Evolutionary conservation across 2,329 filamentous ascomycete genomes (phyloP).

Genomic region (Pseudogymnoascus sp.): DNA sequence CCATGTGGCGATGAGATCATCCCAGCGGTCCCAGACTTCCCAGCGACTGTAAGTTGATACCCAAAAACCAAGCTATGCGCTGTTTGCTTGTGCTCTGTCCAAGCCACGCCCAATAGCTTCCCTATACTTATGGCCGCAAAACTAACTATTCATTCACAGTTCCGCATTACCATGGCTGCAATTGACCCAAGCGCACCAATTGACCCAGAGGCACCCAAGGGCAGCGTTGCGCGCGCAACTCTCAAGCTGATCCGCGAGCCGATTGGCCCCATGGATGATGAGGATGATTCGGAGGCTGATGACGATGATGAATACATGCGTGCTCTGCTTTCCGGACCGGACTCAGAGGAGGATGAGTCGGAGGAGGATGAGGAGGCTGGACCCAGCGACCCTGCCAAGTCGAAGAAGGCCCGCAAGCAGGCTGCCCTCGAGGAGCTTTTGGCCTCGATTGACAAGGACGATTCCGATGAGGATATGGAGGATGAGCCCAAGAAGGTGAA

Average conservation of each 20-base stretch:
- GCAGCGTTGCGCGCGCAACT: slow-evolving; percentile 69
- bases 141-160: slow-evolving; percentile 45
- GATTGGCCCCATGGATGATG: slow-evolving; percentile 37
- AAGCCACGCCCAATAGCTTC: background rate
- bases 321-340: slow-evolving; percentile 42
- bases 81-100: background rate
- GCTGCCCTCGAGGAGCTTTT: slow-evolving; percentile 73
- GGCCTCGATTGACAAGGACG: slow-evolving; percentile 52
- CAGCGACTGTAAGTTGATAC: slow-evolving; percentile 65
- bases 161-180: slow-evolving; percentile 97
- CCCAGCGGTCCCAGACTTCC: slow-evolving; percentile 70
- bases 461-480: slow-evolving; percentile 67
- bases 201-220: slow-evolving; percentile 57
- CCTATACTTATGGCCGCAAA: background rate
- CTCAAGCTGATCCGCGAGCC: slow-evolving; percentile 82
- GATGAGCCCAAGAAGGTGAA: slow-evolving; percentile 55
- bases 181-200: slow-evolving; percentile 80
- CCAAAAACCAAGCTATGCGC: background rate
- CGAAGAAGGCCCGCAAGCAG: slow-evolving; percentile 76
- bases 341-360: slow-evolving; percentile 42
- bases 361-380: slow-evolving; percentile 69
- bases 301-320: slow-evolving; percentile 60
- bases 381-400: slow-evolving; percentile 84
- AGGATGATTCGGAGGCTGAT: slow-evolving; percentile 55
- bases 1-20: slow-evolving; percentile 78